Base-by-base conservation (phyloP, 73 alveolate genomes). In the Blepharisma stoltei region DNA sequence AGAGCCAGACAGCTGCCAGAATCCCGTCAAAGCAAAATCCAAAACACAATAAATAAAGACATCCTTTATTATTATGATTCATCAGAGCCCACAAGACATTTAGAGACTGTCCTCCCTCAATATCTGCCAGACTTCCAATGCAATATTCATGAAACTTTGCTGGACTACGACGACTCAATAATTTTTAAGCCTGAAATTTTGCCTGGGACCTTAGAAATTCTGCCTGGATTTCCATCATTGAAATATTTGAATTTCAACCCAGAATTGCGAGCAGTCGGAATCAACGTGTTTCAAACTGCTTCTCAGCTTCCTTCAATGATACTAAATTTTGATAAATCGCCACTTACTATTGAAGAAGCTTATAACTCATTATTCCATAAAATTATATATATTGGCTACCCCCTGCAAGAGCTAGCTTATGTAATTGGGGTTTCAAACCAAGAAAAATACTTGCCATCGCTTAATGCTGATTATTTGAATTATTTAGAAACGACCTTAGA, bases 211-310 rank as follows among this genome's bases (percentile, higher is more conserved):
- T 20, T 9, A 20, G 73, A 60, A 60, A 5, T 9, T 3, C 79
- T 69, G 5, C 75, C 75, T 9, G 79, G 79, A 1, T 69, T 38
- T 4, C 79, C 79, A n/a, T 14, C 25, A 14, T 43, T 69, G 27
- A 38, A 69, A 9, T 38, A 23, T n/a, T 11, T 69, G 1, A 1
- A 18, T 14, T 46, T 44, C 38, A 46, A 9, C 25, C 67, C 23
- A 8, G 60, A 69, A 14, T n/a, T 44, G 21, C 0, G 32, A 37
- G 25, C 20, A n/a, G 55, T 69, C 3, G 55, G 65, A 18, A 43
- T 69, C 1, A 38, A 69, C 4, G n/a, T 9, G 38, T 69, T 69
- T 53, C 55, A 69, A 69, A 43, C 32, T 7, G 60, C 41, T 38
- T 69, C 55, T 18, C n/a, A n/a, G 9, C 11, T 11, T 7, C 32